Base-by-base conservation (phyloP, 164 flowering plant species). In the Kingdonia uniflora region DNA sequence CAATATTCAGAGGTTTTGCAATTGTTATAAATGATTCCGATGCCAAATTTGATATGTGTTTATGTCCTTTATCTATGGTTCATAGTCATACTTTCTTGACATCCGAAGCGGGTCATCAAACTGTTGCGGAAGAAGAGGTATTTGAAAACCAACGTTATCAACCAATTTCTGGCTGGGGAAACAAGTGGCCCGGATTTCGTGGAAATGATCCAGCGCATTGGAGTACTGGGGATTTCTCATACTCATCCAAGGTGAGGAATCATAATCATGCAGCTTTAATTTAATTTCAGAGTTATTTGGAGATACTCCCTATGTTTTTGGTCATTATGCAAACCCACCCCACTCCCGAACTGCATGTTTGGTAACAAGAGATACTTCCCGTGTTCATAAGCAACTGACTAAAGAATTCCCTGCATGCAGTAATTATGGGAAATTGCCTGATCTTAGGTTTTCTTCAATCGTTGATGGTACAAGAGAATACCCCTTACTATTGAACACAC, bases 1-100 rank as follows among this genome's bases (percentile, higher is more conserved):
- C 73, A 53, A 62, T 81, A 39, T 71, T 94, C 51, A 76, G 99
- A 67, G 71, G 88, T 58, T 89, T 94, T 54, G 88, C 79, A 48
- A 75, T 79, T 6, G 82, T 85, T 55, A 66, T 74, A 12, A 94
- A 94, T 76, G 97, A 89, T 60, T 70, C 90, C 16, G 88, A 85
- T 74, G 69, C 81, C 35, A 73, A 69, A 54, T 67, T 94, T 68
- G 85, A 87, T 50, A 57, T 83, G 48, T 75, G 74, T 39, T 43
- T 78, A 5, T 81, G 75, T 52, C 73, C 76, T 60, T 35, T 39
- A 3, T 70, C 82, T 60, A 50, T 62, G 54, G 55, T 71, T 51
- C 54, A 59, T 45, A 58, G 49, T 57, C 52, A 20, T 44, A 58
- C 63, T 23, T 46, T 29, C 59, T 54, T 60, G 49, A 46, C 66